Conservation (phyloP, 176 grass and related monocot genomes). For the Carex pumila region DNA sequence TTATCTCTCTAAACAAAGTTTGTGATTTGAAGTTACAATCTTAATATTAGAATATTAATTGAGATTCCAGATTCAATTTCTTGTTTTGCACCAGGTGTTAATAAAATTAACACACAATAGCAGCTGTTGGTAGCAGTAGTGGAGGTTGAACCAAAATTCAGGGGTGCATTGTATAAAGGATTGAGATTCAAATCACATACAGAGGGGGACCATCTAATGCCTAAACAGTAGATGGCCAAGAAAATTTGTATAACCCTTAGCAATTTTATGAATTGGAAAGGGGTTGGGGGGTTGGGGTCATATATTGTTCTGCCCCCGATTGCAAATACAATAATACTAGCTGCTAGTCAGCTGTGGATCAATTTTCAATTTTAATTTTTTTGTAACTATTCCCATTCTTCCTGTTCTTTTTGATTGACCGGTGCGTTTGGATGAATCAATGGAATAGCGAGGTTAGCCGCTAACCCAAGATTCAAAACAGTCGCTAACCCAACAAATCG, state of each 20-base stretch:
- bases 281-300: background rate
- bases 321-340: background rate
- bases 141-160: background rate
- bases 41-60: background rate
- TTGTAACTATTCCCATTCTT: constrained; percentile 13
- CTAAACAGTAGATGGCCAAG: background rate
- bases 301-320: background rate
- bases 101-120: background rate
- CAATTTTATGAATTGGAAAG: background rate
- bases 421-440: no score
- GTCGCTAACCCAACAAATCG: no score
- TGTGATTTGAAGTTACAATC: background rate
- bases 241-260: background rate
- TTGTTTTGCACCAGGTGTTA: background rate
- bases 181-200: background rate
- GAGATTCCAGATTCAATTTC: background rate
- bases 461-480: no score
- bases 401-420: constrained; percentile 7
- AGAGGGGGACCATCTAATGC: background rate
- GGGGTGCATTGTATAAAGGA: background rate
- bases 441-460: no score
- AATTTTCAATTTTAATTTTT: background rate
- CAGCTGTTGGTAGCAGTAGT: background rate
- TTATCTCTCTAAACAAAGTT: background rate
- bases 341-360: background rate